phyloP scores from a whole-genome alignment of 78 protist genomes.

The Cavenderia fasciculata region DNA sequence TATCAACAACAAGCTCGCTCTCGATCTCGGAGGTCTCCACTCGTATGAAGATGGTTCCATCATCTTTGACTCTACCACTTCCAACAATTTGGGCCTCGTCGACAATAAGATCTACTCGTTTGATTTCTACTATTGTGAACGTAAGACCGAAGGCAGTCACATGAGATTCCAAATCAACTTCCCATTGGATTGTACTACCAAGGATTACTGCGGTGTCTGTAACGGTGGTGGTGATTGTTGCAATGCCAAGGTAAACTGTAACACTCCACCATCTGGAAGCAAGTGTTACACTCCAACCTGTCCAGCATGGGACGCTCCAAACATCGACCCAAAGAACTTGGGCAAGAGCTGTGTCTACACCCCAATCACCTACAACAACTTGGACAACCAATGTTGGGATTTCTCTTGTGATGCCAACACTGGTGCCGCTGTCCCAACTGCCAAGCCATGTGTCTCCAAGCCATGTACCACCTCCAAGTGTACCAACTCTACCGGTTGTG shows the following conservation, averaged over 20 bases:
- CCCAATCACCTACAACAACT: conserved; percentile 10
- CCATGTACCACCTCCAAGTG: no score
- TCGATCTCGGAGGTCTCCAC: conserved; percentile 46
- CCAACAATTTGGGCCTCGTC: neutral
- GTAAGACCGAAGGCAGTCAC: neutral
- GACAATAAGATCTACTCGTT: conserved; percentile 27
- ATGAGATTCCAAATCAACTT: neutral
- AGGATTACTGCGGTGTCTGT: conserved; percentile 59
- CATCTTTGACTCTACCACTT: no score
- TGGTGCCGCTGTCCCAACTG: no score
- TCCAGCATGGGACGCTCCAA: neutral
- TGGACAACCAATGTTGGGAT: neutral
- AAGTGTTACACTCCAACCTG: conserved; percentile 21
- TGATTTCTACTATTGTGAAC: conserved; percentile 71
- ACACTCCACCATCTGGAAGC: neutral
- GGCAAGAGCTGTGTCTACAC: neutral
- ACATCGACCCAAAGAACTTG: neutral
- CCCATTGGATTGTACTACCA: neutral
- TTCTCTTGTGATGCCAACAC: neutral
- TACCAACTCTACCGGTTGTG: no score
- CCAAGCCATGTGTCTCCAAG: no score
- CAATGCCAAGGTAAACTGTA: neutral
- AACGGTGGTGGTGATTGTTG: conserved; percentile 54
- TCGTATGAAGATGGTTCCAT: neutral
- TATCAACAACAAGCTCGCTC: conserved; percentile 1